These are phyloP conservation scores for Cyanidium caldarium DNA, from an alignment of 23 red algal species.

Conservation along the genomic window DNA sequence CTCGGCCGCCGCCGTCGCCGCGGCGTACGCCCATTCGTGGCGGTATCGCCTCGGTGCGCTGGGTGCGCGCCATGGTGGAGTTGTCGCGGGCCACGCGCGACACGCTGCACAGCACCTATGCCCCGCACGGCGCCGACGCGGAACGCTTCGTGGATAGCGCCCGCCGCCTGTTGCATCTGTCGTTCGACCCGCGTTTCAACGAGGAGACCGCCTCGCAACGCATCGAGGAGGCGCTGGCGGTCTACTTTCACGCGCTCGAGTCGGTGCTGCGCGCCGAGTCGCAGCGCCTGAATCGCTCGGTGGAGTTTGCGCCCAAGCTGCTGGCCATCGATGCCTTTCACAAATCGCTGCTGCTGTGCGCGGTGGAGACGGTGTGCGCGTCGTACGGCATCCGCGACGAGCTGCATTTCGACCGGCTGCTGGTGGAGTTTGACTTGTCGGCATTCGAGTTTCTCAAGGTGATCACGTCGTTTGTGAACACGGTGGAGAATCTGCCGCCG, in stretches of 20 bases:
- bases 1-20: not conserved
- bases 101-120: not conserved
- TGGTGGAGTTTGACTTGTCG: conserved; percentile 18
- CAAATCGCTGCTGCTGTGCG: conserved; percentile 34
- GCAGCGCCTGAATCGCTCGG: conserved; percentile 17
- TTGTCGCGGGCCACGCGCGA: not conserved
- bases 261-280: conserved; percentile 20
- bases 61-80: not conserved
- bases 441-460: conserved; percentile 50
- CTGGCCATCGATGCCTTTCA: conserved; percentile 16
- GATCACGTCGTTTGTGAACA: conserved; percentile 5
- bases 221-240: conserved; percentile 19
- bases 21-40: not conserved
- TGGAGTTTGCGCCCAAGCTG: conserved; percentile 8
- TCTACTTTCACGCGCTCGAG: conserved; percentile 45
- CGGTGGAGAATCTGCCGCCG: conserved; percentile 17
- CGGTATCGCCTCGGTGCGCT: conserved; percentile 2
- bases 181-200: not conserved
- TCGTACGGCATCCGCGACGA: conserved; percentile 38
- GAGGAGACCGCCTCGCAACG: conserved; percentile 8
- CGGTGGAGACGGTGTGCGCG: conserved; percentile 24
- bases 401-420: conserved; percentile 13
- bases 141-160: not conserved
- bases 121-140: not conserved
- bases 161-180: not conserved